Conservation (phyloP, 257 asterid species). For the Fraxinus pennsylvanica region DNA sequence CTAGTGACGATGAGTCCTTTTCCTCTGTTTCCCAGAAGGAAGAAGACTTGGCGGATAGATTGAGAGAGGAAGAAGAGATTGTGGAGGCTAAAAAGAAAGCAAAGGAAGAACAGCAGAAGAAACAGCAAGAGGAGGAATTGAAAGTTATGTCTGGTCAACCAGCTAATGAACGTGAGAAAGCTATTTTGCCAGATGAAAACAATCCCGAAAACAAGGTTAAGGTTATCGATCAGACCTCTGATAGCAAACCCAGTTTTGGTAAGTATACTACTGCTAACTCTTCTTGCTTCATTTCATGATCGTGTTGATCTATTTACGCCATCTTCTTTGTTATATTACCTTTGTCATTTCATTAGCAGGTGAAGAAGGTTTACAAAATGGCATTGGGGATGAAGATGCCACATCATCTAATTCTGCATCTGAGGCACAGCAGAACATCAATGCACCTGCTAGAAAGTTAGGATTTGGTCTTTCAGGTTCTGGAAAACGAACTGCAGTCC, state of each 20-base stretch:
- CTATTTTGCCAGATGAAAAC: constrained; percentile 46
- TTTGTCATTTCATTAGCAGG: constrained; percentile 42
- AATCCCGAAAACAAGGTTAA: constrained; percentile 38
- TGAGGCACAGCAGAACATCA: constrained; percentile 55
- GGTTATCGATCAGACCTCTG: constrained; percentile 43
- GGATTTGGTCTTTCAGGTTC: constrained; percentile 90
- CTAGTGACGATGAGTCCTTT: constrained; percentile 84
- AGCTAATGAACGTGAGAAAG: constrained; percentile 42
- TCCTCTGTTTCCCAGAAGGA: too few relatives aligned
- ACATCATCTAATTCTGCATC: constrained; percentile 42
- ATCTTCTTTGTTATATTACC: constrained; percentile 19
- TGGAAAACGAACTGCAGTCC: constrained; percentile 89
- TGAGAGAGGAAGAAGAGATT: constrained; percentile 84
- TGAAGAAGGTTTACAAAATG: constrained; percentile 57
- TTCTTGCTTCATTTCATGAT: constrained; percentile 18
- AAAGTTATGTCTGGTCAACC: constrained; percentile 42
- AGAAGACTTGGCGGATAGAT: constrained; percentile 79
- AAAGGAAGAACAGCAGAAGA: constrained; percentile 66
- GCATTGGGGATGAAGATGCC: constrained; percentile 49
- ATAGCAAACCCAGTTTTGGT: constrained; percentile 42
- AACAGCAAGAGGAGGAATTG: constrained; percentile 62
- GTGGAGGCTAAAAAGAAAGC: constrained; percentile 71
- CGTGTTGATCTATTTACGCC: constrained; percentile 6
- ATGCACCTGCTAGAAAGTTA: constrained; percentile 68
- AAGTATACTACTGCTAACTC: constrained; percentile 38